Base-by-base conservation (phyloP, 306 rosid genomes). In the Medicago arabica region DNA sequence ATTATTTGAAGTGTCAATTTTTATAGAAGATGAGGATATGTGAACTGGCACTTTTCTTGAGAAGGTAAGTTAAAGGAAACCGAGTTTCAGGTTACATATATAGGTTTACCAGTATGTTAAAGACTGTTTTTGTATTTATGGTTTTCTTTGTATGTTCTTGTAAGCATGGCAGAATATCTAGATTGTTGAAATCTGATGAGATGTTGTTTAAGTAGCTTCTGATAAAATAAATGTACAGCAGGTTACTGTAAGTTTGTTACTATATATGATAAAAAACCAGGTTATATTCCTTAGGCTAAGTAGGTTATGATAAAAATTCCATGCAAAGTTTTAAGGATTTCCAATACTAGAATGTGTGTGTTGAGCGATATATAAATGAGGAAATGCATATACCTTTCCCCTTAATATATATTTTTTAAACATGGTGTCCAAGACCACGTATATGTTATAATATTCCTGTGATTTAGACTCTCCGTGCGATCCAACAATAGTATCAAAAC, bases 81-180 rank as follows among this genome's bases (percentile, higher is more conserved):
- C 69, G 77, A 61, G 49, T 74, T 73, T 44, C 55, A 53, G 64
- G 68, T 76, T 69, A 44, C 78, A 68, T 72, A 59, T 59, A 59
- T 59, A 12, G 77, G 71, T 67, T 79, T 55, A 55, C 31, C 6
- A 21, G 62, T 72, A 34, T 72, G 69, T 80, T 60, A 5, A 71
- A 80, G 69, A 60, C 21, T 81, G 65, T 72, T 69, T 47, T 39
- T 64, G 34, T 67, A 62, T 77, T 78, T 63, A 69, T 78, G 76
- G 38, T 65, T 71, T 41, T 44, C 51, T 72, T 74, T 78, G 68
- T 78, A 78, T 50, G 75, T 85, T 81, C 81, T 77, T 74, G 76
- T 78, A 81, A 77, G 71, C 74, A 69, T 74, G 85, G 55, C n/a
- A 72, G 77, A 62, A 63, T 84, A 77, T 64, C n/a, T 84, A 34